Percentiles rank a stretch among this genome's conserved stretches.
Evolutionary conservation across 1,284 basidiomycete species (phyloP).

Genomic region (Coniferiporia sulphurascens): DNA sequence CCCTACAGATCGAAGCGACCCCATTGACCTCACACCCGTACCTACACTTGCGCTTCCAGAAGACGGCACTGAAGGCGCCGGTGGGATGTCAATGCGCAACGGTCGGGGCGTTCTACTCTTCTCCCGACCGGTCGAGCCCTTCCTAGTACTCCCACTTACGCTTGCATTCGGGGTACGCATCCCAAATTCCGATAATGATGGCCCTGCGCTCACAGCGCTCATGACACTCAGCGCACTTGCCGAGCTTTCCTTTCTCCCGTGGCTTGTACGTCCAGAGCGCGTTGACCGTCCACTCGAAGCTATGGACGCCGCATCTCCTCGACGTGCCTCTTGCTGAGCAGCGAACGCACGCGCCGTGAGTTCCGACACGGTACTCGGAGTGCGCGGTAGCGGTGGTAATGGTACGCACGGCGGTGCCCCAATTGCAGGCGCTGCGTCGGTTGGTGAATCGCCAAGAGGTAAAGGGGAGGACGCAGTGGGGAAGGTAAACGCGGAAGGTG

Average conservation of each 20-base stretch:
- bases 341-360: neutral
- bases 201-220: neutral
- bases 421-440: neutral
- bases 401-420: constrained; percentile 6
- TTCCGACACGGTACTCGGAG: neutral
- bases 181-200: constrained; percentile 7
- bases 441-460: neutral
- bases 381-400: constrained; percentile 6
- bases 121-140: neutral
- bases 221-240: constrained; percentile 3
- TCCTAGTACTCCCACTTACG: neutral
- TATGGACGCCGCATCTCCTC: neutral
- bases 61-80: neutral
- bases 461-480: neutral
- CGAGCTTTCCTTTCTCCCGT: constrained; percentile 1
- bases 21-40: neutral
- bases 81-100: constrained; percentile 12
- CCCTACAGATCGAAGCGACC: neutral
- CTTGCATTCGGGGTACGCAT: neutral
- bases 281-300: neutral
- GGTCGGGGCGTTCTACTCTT: neutral
- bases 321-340: neutral
- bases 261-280: neutral
- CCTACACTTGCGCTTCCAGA: neutral
- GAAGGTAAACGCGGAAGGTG: neutral